phyloP scores from a whole-genome alignment of 306 rosid species.

The Myrica gale region DNA sequence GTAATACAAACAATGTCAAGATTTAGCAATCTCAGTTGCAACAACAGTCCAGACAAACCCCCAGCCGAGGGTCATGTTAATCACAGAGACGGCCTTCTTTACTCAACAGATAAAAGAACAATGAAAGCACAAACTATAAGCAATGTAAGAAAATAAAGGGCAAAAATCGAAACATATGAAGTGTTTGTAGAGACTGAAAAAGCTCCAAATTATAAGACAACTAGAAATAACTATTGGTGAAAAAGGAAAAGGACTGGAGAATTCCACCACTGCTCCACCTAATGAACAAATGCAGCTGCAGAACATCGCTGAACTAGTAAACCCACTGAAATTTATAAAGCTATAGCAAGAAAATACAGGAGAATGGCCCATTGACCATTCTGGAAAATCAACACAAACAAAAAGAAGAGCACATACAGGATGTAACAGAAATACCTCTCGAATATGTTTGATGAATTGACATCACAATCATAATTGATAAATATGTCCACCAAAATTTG shows the following conservation, averaged over 20 bases:
- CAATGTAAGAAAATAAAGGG: not conserved
- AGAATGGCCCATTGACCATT: too few species aligned
- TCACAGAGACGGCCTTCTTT: not conserved
- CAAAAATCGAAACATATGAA: not conserved
- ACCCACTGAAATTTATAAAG: not conserved
- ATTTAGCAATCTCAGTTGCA: not conserved
- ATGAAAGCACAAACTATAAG: not conserved
- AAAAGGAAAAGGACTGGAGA: not conserved
- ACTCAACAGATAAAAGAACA: not conserved
- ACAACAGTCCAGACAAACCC: not conserved
- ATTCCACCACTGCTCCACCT: conserved; percentile 2
- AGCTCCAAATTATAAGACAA: not conserved
- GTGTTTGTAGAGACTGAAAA: not conserved
- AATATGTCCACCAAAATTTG: too few species aligned
- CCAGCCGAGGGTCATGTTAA: not conserved
- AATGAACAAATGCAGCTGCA: not conserved
- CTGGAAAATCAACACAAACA: too few species aligned
- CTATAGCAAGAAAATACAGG: not conserved
- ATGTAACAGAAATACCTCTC: too few species aligned
- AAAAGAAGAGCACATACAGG: too few species aligned
- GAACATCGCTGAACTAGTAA: conserved; percentile 2
- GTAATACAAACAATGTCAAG: not conserved
- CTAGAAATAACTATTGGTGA: not conserved
- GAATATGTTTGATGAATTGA: too few species aligned
- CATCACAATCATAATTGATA: too few species aligned